Conservation (phyloP, 1,284 basidiomycete species). For the Thelephora terrestris region DNA sequence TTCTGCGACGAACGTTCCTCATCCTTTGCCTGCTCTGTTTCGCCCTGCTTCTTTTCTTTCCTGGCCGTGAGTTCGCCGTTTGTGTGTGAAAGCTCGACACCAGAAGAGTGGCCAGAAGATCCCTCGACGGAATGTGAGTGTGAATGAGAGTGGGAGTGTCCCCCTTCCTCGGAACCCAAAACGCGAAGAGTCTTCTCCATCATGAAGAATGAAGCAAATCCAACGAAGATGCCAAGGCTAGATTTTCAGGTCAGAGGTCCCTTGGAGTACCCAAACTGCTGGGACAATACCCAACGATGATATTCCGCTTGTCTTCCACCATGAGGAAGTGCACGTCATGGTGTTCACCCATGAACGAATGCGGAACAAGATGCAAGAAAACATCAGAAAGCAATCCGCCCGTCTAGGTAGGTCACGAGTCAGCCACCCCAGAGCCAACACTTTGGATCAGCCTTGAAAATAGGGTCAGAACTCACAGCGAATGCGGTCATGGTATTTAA, state of each 20-base stretch:
- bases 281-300: constrained; percentile 61
- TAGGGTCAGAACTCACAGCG: constrained; percentile 40
- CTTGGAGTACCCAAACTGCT: background rate
- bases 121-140: constrained; percentile 35
- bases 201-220: constrained; percentile 81
- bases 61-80: constrained; percentile 24
- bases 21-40: constrained; percentile 16
- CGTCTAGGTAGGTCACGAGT: constrained; percentile 37
- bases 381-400: constrained; percentile 86
- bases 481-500: constrained; percentile 88
- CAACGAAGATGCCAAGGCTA: constrained; percentile 73
- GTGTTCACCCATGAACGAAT: constrained; percentile 83
- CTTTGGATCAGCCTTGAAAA: constrained; percentile 10
- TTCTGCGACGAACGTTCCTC: constrained; percentile 23
- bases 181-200: constrained; percentile 87
- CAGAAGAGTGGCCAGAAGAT: constrained; percentile 22
- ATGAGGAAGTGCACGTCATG: constrained; percentile 66
- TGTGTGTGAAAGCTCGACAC: constrained; percentile 20
- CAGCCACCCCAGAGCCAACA: background rate
- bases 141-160: constrained; percentile 43
- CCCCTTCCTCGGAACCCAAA: constrained; percentile 49
- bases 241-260: constrained; percentile 6
- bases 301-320: constrained; percentile 84
- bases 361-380: constrained; percentile 82
- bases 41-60: constrained; percentile 17